A percentile compares a stretch with the other conserved stretches of the same genome.
Conservation (phyloP, 495 filamentous ascomycete species). For the Penicillium alfredii region DNA sequence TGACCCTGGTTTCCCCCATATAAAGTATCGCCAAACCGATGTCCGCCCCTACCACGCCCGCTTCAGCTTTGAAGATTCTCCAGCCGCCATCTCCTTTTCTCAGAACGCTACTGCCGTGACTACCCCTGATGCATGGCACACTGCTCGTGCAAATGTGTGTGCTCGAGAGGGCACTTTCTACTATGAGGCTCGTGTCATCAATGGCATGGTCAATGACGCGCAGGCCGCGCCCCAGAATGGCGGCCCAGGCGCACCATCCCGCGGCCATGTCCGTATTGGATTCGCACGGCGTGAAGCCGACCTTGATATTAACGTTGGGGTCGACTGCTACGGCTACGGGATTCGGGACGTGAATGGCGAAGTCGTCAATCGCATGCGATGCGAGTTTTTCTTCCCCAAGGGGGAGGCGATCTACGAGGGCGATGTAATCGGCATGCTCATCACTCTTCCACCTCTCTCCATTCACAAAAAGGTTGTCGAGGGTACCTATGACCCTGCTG, state of each 20-base stretch:
- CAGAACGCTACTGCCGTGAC: constrained; percentile 39
- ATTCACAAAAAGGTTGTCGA: constrained; percentile 84
- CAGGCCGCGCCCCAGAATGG: constrained; percentile 20
- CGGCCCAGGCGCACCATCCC: constrained; percentile 31
- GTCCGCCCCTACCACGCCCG: constrained; percentile 71
- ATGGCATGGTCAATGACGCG: constrained; percentile 46
- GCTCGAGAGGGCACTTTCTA: constrained; percentile 89
- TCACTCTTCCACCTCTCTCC: constrained; percentile 76
- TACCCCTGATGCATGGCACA: constrained; percentile 42
- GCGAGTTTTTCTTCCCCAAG: constrained; percentile 75
- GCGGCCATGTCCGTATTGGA: constrained; percentile 81
- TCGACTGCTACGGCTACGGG: constrained; percentile 94
- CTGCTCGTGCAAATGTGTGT: constrained; percentile 73
- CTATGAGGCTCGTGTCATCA: constrained; percentile 86
- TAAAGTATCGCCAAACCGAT: constrained; percentile 85
- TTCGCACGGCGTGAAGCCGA: constrained; percentile 88
- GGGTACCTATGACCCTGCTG: constrained; percentile 77
- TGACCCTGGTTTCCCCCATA: constrained; percentile 77
- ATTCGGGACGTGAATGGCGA: constrained; percentile 84
- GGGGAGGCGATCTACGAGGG: constrained; percentile 69
- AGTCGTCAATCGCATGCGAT: constrained; percentile 88
- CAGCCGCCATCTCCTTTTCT: constrained; percentile 53
- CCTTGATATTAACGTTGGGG: constrained; percentile 87
- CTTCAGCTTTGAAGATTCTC: constrained; percentile 87
- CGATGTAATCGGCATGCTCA: constrained; percentile 92